These are phyloP conservation scores for Annulohypoxylon truncatum DNA, from an alignment of 2,329 filamentous ascomycete genomes.

Conservation along the genomic window DNA sequence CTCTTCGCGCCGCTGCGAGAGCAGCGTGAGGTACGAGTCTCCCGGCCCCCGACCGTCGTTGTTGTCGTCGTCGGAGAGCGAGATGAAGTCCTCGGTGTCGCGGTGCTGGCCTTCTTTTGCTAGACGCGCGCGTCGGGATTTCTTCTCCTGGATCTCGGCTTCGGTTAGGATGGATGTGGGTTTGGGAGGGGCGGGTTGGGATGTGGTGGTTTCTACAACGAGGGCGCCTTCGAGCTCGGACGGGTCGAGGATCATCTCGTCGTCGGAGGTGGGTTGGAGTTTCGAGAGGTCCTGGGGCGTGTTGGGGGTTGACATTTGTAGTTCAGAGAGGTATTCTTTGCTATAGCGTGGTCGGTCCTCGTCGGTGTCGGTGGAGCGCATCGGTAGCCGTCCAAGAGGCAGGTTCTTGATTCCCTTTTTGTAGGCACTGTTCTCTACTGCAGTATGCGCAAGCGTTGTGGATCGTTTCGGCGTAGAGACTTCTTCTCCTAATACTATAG, in stretches of 20 bases:
- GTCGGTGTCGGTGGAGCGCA: conserved; percentile 68
- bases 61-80: conserved; percentile 65
- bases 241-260: conserved; percentile 67
- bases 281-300: conserved; percentile 74
- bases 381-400: conserved; percentile 61
- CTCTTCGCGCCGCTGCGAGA: conserved; percentile 53
- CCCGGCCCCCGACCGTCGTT: conserved; percentile 50
- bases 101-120: conserved; percentile 60
- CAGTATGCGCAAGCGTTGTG: conserved; percentile 69
- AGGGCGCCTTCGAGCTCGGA: conserved; percentile 72
- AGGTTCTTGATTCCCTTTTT: conserved; percentile 63
- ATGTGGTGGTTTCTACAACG: conserved; percentile 67
- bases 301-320: conserved; percentile 86
- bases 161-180: conserved; percentile 76
- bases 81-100: conserved; percentile 69
- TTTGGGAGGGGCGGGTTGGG: conserved; percentile 51
- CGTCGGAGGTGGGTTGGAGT: conserved; percentile 56
- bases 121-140: conserved; percentile 84
- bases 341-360: conserved; percentile 83
- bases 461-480: conserved; percentile 67
- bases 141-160: conserved; percentile 89
- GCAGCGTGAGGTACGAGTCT: conserved; percentile 48
- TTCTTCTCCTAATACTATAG: conserved; percentile 53
- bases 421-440: conserved; percentile 73
- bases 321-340: conserved; percentile 85